These are phyloP conservation scores for Trametes punicea DNA, from an alignment of 768 basidiomycete genomes.

Conservation along the genomic window DNA sequence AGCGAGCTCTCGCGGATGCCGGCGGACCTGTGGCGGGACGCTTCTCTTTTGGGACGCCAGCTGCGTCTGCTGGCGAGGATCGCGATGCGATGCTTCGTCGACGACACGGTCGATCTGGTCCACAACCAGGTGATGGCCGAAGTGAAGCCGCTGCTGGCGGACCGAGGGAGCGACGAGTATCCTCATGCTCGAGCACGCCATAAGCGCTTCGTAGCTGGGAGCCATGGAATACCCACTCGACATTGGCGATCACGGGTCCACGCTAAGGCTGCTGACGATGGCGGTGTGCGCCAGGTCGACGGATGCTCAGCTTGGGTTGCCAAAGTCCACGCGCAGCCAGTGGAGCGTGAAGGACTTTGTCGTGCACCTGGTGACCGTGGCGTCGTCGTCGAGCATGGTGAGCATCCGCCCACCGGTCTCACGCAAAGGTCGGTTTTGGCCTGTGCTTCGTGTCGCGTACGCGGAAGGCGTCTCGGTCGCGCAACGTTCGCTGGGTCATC, in stretches of 20 bases:
- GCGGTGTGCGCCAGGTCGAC: neutral
- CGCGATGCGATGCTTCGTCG: neutral
- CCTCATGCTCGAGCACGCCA: neutral
- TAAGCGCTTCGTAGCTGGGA: neutral
- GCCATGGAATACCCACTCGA: neutral
- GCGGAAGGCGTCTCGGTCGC: neutral
- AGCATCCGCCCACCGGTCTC: neutral
- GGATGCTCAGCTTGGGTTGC: neutral
- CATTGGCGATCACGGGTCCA: neutral
- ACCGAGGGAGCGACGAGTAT: neutral
- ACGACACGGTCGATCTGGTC: neutral
- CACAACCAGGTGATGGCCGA: neutral
- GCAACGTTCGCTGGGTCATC: neutral
- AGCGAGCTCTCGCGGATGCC: neutral
- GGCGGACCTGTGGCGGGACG: neutral
- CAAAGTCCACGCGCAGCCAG: neutral
- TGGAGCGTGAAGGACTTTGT: conserved; percentile 1
- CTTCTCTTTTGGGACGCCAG: neutral
- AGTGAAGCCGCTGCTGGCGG: neutral
- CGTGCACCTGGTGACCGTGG: neutral
- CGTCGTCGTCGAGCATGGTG: neutral
- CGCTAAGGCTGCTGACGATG: neutral
- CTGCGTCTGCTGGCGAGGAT: neutral
- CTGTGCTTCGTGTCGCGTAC: neutral
- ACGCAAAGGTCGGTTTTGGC: neutral